Percentiles rank a stretch among this genome's conserved stretches.
These are phyloP conservation scores for Globisporangium polare DNA, from an alignment of 352 stramenopile species.

Conservation along the genomic window DNA sequence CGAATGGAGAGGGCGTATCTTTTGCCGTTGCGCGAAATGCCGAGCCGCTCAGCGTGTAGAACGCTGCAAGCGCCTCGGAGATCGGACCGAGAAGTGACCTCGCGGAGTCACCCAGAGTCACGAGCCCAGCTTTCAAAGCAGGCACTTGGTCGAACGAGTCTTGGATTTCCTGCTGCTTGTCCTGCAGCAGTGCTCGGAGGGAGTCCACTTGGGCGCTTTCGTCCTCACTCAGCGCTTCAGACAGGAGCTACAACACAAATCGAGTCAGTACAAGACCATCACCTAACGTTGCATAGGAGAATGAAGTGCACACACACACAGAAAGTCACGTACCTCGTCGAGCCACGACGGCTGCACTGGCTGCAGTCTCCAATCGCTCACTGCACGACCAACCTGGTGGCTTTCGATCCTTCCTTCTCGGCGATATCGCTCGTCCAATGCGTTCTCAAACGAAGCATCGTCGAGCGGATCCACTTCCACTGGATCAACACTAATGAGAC, in stretches of 20 bases:
- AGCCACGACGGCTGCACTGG: slow-evolving; percentile 13
- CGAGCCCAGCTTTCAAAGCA: slow-evolving; percentile 3
- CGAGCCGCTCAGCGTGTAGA: slow-evolving; percentile 10
- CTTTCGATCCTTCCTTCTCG: background rate
- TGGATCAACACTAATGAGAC: background rate
- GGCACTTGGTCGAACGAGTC: slow-evolving; percentile 14
- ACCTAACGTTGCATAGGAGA: no score
- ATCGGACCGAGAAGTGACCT: background rate
- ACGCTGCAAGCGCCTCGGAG: slow-evolving; percentile 8
- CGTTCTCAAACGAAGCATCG: background rate
- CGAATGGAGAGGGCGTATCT: slow-evolving; percentile 8
- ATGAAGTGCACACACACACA: background rate
- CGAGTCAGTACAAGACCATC: background rate
- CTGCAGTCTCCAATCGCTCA: slow-evolving; percentile 6
- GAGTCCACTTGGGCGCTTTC: slow-evolving; percentile 1
- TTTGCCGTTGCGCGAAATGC: background rate
- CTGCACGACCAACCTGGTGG: background rate
- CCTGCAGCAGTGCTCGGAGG: background rate
- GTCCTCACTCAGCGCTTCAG: slow-evolving; percentile 9
- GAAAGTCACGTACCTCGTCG: slow-evolving; percentile 10
- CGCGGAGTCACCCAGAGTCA: background rate
- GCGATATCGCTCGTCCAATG: background rate
- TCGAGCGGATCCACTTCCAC: background rate
- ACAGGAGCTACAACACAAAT: slow-evolving; percentile 12
- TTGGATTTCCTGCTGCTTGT: slow-evolving; percentile 7